These are phyloP conservation scores for Trichoderma arundinaceum DNA, from an alignment of 2,329 filamentous ascomycete genomes.

Conservation along the genomic window DNA sequence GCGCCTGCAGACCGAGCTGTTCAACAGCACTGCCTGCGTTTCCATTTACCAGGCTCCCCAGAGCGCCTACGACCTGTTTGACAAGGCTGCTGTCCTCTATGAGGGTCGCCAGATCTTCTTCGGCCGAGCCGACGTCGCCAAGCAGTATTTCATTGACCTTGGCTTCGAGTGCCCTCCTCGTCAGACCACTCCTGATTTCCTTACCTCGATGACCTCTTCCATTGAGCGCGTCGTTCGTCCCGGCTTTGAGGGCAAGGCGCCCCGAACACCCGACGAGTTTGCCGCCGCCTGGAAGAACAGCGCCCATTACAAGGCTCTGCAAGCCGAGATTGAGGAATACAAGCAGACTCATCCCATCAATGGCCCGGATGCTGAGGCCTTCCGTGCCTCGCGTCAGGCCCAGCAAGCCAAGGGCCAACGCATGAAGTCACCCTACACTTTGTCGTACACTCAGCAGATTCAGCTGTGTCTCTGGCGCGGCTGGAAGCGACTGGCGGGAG, in stretches of 20 bases:
- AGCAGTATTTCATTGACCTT: slow-evolving; percentile 68
- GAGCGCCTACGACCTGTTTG: slow-evolving; percentile 67
- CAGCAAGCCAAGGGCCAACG: slow-evolving; percentile 66
- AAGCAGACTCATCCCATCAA: slow-evolving; percentile 59
- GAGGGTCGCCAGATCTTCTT: slow-evolving; percentile 68
- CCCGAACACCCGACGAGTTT: slow-evolving; percentile 67
- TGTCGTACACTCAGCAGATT: slow-evolving; percentile 78
- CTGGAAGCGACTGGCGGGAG: slow-evolving; percentile 75
- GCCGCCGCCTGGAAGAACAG: slow-evolving; percentile 64
- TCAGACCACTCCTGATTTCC: slow-evolving; percentile 73
- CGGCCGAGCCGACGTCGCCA: slow-evolving; percentile 64
- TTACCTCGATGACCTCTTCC: slow-evolving; percentile 71
- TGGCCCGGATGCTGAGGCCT: slow-evolving; percentile 61
- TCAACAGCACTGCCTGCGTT: slow-evolving; percentile 68
- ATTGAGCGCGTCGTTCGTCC: slow-evolving; percentile 60
- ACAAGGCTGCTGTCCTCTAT: slow-evolving; percentile 64
- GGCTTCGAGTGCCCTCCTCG: slow-evolving; percentile 71
- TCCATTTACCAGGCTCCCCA: slow-evolving; percentile 76
- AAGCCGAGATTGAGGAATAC: slow-evolving; percentile 61
- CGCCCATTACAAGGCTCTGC: slow-evolving; percentile 55
- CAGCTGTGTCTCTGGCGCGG: slow-evolving; percentile 80
- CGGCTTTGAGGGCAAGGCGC: slow-evolving; percentile 62
- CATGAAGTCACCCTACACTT: slow-evolving; percentile 77
- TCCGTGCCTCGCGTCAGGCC: slow-evolving; percentile 59
- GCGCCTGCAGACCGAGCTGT: slow-evolving; percentile 69